A percentile compares a stretch with the other conserved stretches of the same genome.
Evolutionary conservation across 441 rosid genomes (phyloP).

Genomic region (Erysimum cheiri): DNA sequence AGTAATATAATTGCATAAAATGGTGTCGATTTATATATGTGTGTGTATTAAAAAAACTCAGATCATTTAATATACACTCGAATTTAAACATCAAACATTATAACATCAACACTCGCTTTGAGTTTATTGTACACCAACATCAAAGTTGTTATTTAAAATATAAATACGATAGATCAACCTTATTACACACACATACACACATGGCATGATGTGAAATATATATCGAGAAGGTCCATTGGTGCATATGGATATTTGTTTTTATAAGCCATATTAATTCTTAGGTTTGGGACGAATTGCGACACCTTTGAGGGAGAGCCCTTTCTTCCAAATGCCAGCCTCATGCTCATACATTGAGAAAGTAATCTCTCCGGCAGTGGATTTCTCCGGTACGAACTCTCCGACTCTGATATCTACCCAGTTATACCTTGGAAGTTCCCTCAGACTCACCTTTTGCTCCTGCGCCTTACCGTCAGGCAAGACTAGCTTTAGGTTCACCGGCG

Average conservation of each 20-base stretch:
- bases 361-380: constrained; percentile 48
- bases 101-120: constrained; percentile 23
- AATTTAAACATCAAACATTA: constrained; percentile 16
- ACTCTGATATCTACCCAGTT: constrained; percentile 65
- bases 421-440: constrained; percentile 48
- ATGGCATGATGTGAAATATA: constrained; percentile 4
- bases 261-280: background rate
- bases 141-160: constrained; percentile 14
- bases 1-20: background rate
- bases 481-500: constrained; percentile 59
- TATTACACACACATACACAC: background rate
- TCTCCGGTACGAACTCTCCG: constrained; percentile 52
- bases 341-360: constrained; percentile 58
- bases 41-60: no score
- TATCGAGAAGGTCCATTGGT: background rate
- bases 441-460: constrained; percentile 44
- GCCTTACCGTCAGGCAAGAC: constrained; percentile 55
- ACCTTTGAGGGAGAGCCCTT: constrained; percentile 70
- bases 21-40: background rate
- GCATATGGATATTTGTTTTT: constrained; percentile 6
- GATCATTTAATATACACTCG: no score
- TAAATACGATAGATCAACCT: constrained; percentile 1
- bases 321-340: constrained; percentile 63
- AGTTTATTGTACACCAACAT: constrained; percentile 28
- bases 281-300: constrained; percentile 53